Evolutionary conservation across 257 asterid species (phyloP).

Genomic region (Eustoma russellianum): DNA sequence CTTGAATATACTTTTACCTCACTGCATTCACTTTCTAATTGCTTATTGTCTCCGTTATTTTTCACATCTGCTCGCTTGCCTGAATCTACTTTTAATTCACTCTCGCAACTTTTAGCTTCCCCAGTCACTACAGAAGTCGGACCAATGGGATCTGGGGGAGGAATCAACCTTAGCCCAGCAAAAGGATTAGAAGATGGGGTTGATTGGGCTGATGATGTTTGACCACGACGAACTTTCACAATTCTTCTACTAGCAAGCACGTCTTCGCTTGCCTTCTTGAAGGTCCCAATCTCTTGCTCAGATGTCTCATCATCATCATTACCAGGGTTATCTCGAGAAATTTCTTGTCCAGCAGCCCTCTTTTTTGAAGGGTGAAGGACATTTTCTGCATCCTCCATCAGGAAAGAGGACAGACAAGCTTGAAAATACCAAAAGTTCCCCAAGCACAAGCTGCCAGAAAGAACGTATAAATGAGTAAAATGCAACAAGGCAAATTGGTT

Average conservation of each 20-base stretch:
- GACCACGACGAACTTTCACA: constrained; percentile 73
- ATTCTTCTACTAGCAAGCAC: constrained; percentile 77
- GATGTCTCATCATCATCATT: constrained; percentile 65
- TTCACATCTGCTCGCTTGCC: constrained; percentile 13
- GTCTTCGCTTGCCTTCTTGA: constrained; percentile 81
- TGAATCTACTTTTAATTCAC: constrained; percentile 16
- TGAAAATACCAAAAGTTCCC: constrained; percentile 15
- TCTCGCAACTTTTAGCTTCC: constrained; percentile 6
- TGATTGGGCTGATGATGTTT: constrained; percentile 30
- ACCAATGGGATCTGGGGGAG: constrained; percentile 26
- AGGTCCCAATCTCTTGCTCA: constrained; percentile 65
- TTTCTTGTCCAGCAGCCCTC: constrained; percentile 77
- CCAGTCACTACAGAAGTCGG: constrained; percentile 9
- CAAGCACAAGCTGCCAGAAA: neutral
- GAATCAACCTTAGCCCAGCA: constrained; percentile 52
- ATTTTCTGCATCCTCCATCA: constrained; percentile 75
- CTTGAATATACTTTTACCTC: constrained; percentile 20
- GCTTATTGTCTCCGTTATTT: neutral
- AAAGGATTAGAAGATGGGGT: constrained; percentile 66
- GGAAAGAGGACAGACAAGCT: constrained; percentile 10
- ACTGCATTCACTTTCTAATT: too few relatives aligned
- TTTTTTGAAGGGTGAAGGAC: constrained; percentile 64
- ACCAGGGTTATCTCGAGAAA: constrained; percentile 81
- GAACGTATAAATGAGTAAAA: neutral
- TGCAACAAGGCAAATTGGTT: neutral